Conservation (phyloP, 257 asterid genomes). For the Salvia miltiorrhiza region DNA sequence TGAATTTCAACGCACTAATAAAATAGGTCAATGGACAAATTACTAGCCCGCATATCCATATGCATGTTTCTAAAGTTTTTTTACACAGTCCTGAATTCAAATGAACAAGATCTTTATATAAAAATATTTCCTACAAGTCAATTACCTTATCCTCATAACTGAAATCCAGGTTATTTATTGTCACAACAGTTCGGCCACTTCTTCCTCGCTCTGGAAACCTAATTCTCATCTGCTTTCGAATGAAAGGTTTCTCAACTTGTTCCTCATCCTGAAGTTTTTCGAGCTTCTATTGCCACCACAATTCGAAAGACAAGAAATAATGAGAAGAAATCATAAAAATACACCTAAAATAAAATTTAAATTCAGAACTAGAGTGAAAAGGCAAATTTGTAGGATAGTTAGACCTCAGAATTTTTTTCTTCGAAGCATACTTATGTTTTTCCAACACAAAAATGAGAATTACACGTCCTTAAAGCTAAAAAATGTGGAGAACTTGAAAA, state of each 20-base stretch:
- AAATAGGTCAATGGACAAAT: neutral
- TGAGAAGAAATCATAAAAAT: neutral
- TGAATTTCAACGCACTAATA: neutral
- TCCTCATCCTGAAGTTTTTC: conserved; percentile 88
- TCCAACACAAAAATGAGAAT: neutral
- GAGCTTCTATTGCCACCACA: conserved; percentile 65
- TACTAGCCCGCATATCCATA: neutral
- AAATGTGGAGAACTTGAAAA: neutral
- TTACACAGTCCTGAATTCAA: neutral
- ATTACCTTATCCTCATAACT: conserved; percentile 75
- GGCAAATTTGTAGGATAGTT: neutral
- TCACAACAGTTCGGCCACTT: conserved; percentile 73
- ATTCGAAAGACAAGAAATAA: neutral
- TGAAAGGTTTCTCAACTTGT: conserved; percentile 93
- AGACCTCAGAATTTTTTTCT: neutral
- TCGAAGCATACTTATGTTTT: neutral
- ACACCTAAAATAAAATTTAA: neutral
- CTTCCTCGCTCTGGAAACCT: conserved; percentile 94
- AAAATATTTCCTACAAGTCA: neutral
- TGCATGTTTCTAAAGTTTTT: neutral
- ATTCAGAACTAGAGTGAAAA: neutral
- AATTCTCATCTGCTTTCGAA: conserved; percentile 93
- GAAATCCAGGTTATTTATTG: conserved; percentile 62
- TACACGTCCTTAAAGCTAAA: neutral
- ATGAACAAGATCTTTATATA: neutral